Base-by-base conservation (phyloP, 768 basidiomycete genomes). In the Russula virescens region DNA sequence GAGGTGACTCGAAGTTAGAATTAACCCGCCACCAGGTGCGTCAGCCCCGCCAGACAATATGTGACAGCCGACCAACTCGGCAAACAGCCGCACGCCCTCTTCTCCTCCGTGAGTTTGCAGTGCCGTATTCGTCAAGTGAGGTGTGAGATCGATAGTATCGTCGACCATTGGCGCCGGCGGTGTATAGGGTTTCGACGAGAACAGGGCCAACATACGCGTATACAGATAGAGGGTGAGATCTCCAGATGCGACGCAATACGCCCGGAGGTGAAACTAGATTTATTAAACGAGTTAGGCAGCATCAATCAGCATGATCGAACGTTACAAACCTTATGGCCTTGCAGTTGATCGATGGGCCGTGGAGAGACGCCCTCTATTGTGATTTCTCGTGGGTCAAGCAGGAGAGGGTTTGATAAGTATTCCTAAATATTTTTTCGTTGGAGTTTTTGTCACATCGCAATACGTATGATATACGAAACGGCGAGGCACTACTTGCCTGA, bases 111-210 rank as follows among this genome's bases (percentile, higher is more conserved):
- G 79, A 3, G 73, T 78, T 73, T 97, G 96, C 16, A 97, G 78
- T 21, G 89, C 93, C 0, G 95, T 95, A 70, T 98, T 99, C 49
- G 96, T 98, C 21, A 98, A 78, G 74, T 98, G 95, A 3, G 88
- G 81, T 8, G 75, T 68, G 16, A 98, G 80, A 70, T 90, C 80
- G 16, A 83, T 64, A 1, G 56, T 64, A 23, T 69, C 69, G n/a
- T 72, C 69, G 13, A 68, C 67, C 31, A 21, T 9, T 11, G 14
- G 31, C 7, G 51, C 66, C 1, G 90, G 90, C 0, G 70, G 45
- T 0, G 69, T 62, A 71, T 95, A 98, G 1, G 89, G 83, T 9
- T 80, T 78, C 1, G 87, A 78, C 2, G 96, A 89, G 74, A 98
- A 98, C 2, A 99, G 77, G 4, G 94, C 94, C 21, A 99, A 82